Percentiles rank a stretch among this genome's conserved stretches.
These are phyloP conservation scores for Diaporthe australafricana DNA, from an alignment of 2,329 filamentous ascomycete genomes.

Conservation along the genomic window DNA sequence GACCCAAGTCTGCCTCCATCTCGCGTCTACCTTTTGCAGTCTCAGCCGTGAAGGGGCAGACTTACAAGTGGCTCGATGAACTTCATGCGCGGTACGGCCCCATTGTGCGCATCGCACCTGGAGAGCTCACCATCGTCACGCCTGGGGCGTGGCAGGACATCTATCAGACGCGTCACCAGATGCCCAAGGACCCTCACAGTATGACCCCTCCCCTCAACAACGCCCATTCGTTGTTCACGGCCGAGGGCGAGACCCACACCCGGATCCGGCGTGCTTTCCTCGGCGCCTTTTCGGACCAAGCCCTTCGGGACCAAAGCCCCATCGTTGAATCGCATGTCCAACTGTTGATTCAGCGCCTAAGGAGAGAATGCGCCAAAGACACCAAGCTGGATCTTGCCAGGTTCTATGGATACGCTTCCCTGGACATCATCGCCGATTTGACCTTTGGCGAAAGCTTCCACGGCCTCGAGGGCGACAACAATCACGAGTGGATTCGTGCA, in stretches of 20 bases:
- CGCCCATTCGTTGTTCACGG: constrained; percentile 7
- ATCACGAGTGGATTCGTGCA: constrained; percentile 24
- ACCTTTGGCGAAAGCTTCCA: constrained; percentile 28
- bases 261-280: not conserved
- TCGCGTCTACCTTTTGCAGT: constrained; percentile 31
- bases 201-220: not conserved
- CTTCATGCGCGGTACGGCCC: constrained; percentile 26
- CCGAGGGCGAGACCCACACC: constrained; percentile 1
- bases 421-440: constrained; percentile 45
- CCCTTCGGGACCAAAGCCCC: not conserved
- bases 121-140: not conserved
- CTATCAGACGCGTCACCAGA: not conserved
- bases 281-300: not conserved
- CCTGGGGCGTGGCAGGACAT: not conserved
- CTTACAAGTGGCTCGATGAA: constrained; percentile 12
- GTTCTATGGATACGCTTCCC: constrained; percentile 33
- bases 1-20: constrained; percentile 14
- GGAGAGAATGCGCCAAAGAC: not conserved
- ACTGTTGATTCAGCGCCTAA: not conserved
- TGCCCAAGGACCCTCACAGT: constrained; percentile 5
- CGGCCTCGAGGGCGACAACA: constrained; percentile 21
- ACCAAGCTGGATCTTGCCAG: not conserved
- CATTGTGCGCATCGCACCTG: not conserved
- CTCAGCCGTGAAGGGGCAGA: constrained; percentile 20
- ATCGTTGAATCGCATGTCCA: not conserved